phyloP scores from a whole-genome alignment of 805 yeast genomes.

The Wickerhamiella vanderwaltii region DNA sequence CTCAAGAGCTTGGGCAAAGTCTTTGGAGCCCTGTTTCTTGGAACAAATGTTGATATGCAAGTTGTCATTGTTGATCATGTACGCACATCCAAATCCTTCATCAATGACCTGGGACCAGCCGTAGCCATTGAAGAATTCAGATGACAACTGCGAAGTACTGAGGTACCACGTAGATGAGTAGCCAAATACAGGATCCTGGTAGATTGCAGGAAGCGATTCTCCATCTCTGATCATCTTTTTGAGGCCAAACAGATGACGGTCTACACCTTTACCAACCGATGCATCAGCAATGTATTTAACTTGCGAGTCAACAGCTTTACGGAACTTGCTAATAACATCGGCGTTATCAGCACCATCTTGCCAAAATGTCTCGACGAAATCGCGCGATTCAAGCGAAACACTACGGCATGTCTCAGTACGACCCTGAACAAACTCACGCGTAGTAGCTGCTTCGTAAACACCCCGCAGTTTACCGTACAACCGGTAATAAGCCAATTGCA shows the following conservation, averaged over 20 bases:
- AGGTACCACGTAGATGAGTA: conserved; percentile 79
- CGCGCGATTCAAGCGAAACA: conserved; percentile 58
- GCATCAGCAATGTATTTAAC: conserved; percentile 63
- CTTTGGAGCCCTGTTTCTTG: conserved; percentile 41
- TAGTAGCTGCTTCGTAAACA: conserved; percentile 92
- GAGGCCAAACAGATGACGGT: conserved; percentile 85
- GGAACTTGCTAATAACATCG: conserved; percentile 55
- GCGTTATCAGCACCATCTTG: conserved; percentile 37
- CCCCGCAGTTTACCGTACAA: conserved; percentile 70
- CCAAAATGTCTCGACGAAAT: conserved; percentile 66
- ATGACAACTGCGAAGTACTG: conserved; percentile 80
- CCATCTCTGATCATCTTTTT: conserved; percentile 53
- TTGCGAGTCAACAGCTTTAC: conserved; percentile 63
- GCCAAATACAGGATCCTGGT: conserved; percentile 58
- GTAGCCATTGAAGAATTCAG: conserved; percentile 76
- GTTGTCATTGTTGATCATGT: conserved; percentile 79
- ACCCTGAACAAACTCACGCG: conserved; percentile 77
- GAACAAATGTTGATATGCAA: conserved; percentile 74
- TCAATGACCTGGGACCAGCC: conserved; percentile 95
- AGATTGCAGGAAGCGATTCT: conserved; percentile 51
- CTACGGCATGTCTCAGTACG: conserved; percentile 90
- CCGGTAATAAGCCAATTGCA: conserved; percentile 84
- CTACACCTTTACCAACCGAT: conserved; percentile 77
- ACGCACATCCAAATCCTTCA: conserved; percentile 87
- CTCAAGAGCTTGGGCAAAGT: conserved; percentile 52